phyloP scores from a whole-genome alignment of 768 basidiomycete species.

The Dentipellis sp. region DNA sequence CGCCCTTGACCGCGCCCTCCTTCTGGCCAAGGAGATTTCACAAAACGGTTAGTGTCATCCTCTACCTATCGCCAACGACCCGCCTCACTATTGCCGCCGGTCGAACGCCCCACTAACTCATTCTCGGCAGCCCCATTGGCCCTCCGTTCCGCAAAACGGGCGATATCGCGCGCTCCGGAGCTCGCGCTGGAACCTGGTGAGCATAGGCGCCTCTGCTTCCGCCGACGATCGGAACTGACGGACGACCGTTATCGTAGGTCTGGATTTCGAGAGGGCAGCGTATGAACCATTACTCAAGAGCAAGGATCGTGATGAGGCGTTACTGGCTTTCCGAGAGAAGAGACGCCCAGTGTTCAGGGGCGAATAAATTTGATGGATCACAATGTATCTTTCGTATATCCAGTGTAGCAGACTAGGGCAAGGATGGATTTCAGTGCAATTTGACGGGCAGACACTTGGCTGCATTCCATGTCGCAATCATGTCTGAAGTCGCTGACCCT shows the following conservation, averaged over 20 bases:
- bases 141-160: slow-evolving; percentile 79
- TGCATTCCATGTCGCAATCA: too few species aligned
- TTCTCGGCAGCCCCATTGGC: slow-evolving; percentile 64
- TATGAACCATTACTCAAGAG: slow-evolving; percentile 74
- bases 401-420: too few species aligned
- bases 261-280: slow-evolving; percentile 84
- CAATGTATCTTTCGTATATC: too few species aligned
- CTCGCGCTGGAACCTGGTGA: slow-evolving; percentile 68
- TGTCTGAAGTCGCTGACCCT: too few species aligned
- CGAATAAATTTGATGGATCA: slow-evolving; percentile 34
- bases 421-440: too few species aligned
- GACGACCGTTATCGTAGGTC: slow-evolving; percentile 32
- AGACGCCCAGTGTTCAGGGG: slow-evolving; percentile 72
- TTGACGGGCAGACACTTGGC: too few species aligned
- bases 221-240: too few species aligned
- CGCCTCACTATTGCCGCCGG: too few species aligned
- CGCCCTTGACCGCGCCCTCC: slow-evolving; percentile 63
- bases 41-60: slow-evolving; percentile 44
- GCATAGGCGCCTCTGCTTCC: background rate
- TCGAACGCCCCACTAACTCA: too few species aligned
- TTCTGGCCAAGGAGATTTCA: slow-evolving; percentile 58
- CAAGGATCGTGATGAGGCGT: slow-evolving; percentile 74
- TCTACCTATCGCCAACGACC: background rate
- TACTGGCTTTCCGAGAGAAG: slow-evolving; percentile 83
- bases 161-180: slow-evolving; percentile 73